Evolutionary conservation across 2,329 filamentous ascomycete species (phyloP).

Genomic region (Diplodia scrobiculata): DNA sequence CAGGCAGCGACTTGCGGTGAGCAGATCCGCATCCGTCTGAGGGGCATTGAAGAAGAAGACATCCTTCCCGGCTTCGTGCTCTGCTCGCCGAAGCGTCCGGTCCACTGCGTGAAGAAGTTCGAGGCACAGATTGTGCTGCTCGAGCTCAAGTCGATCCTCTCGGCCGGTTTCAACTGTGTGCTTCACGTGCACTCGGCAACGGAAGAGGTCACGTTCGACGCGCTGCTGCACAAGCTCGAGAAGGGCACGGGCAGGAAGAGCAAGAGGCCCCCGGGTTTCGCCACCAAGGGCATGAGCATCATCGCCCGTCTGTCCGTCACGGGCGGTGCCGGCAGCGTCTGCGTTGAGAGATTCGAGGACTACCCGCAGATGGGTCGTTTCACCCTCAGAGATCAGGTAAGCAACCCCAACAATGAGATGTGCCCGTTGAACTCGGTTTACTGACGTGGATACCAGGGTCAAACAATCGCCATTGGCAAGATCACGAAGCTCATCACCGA

Average conservation of each 20-base stretch:
- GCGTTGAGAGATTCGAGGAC: slow-evolving; percentile 92
- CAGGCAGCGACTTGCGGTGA: slow-evolving; percentile 82
- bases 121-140: slow-evolving; percentile 96
- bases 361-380: slow-evolving; percentile 68
- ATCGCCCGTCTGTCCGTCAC: slow-evolving; percentile 89
- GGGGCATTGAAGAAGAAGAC: slow-evolving; percentile 96
- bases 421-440: background rate
- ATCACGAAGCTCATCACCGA: slow-evolving; percentile 80
- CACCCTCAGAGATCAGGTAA: slow-evolving; percentile 36
- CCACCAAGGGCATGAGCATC: slow-evolving; percentile 77
- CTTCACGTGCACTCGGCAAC: slow-evolving; percentile 96
- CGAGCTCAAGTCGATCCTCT: slow-evolving; percentile 90
- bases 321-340: slow-evolving; percentile 81
- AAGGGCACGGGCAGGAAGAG: slow-evolving; percentile 92
- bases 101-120: slow-evolving; percentile 85
- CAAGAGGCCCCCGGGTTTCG: slow-evolving; percentile 89
- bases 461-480: slow-evolving; percentile 99
- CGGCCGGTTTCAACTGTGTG: slow-evolving; percentile 95
- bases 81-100: slow-evolving; percentile 89
- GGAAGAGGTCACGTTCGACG: slow-evolving; percentile 91
- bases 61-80: slow-evolving; percentile 93
- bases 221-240: slow-evolving; percentile 88
- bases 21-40: slow-evolving; percentile 86
- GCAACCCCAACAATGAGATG: background rate
- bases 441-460: slow-evolving; percentile 64